These are phyloP conservation scores for Clavariopsis aquatica DNA, from an alignment of 495 filamentous ascomycete genomes.

Conservation along the genomic window DNA sequence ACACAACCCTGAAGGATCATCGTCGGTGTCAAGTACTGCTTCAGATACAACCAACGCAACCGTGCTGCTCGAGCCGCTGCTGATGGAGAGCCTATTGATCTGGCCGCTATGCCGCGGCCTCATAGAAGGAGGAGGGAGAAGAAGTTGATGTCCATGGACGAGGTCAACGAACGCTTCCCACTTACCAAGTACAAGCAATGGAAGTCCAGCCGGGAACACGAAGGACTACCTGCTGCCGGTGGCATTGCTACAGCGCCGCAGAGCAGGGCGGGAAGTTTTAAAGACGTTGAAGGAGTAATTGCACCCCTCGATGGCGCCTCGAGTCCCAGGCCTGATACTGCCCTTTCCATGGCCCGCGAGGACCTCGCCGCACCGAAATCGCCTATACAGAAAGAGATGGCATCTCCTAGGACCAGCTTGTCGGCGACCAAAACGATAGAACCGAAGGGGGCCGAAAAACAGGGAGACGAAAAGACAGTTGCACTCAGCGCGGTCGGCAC, in stretches of 20 bases:
- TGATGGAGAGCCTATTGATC: slow-evolving; percentile 83
- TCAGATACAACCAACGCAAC: slow-evolving; percentile 94
- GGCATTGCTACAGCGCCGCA: slow-evolving; percentile 73
- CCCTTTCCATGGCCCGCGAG: slow-evolving; percentile 37
- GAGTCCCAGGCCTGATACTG: slow-evolving; percentile 32
- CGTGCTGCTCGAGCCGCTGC: slow-evolving; percentile 71
- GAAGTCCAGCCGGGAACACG: slow-evolving; percentile 76
- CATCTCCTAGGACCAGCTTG: slow-evolving; percentile 8
- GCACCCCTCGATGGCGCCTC: slow-evolving; percentile 46
- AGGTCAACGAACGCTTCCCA: slow-evolving; percentile 96
- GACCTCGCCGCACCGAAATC: slow-evolving; percentile 29
- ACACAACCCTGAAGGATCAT: slow-evolving; percentile 73
- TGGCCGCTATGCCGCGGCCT: slow-evolving; percentile 71
- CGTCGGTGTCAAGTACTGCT: slow-evolving; percentile 98
- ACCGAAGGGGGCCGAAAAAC: slow-evolving; percentile 5
- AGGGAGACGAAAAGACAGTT: slow-evolving; percentile 16
- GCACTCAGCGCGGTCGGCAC: slow-evolving; percentile 28
- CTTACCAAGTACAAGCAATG: slow-evolving; percentile 94
- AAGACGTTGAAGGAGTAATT: slow-evolving; percentile 58
- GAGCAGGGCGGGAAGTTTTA: slow-evolving; percentile 68
- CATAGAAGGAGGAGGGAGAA: slow-evolving; percentile 89
- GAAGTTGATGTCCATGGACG: slow-evolving; percentile 97
- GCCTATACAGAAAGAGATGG: slow-evolving; percentile 14
- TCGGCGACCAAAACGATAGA: slow-evolving; percentile 4
- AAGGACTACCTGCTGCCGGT: slow-evolving; percentile 80